Base-by-base conservation (phyloP, 441 rosid genomes). In the Adansonia gregorii region DNA sequence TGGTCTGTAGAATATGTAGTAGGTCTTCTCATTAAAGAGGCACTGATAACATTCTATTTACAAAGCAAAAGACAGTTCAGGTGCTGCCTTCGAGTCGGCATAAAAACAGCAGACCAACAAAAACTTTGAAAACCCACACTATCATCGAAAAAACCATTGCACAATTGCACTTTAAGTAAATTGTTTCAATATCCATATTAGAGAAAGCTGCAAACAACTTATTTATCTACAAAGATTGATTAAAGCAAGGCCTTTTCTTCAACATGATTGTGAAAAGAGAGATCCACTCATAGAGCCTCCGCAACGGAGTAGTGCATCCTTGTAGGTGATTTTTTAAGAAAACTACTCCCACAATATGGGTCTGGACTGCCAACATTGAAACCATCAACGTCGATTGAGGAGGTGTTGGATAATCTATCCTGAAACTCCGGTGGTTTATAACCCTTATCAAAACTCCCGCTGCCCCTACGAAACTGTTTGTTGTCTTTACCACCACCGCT, bases 221-320 rank as follows among this genome's bases (percentile, higher is more conserved):
- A 88, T 86, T 89, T 87, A 87, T 86, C 10, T 41, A 86, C 92
- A 84, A 31, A 4, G 22, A 31, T 35, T 4, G 61, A 52, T 19
- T 59, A 19, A 43, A n/a, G 48, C 12, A 11, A 15, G 24, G 7
- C 15, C 54, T 59, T 61, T 61, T 27, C 67, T 61, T 61, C 43
- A 12, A 17, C n/a, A 7, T 61, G 67, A 61, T 27, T 31, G 31
- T 27, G 43, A 12, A 55, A 6, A 39, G 20, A 17, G 45, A 46
- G 72, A 11, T 0, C 17, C 27, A 27, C 43, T 65, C 65, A 59
- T 11, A 14, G 68, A 39, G 8, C 79, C 85, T 45, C 48, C 0
- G 68, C 88, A n/a, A 89, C 89, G 7, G 90, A 76, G 83, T 78
- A 86, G 80, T 87, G 92, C 78, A 88, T 75, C 79, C 75, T 78